These are phyloP conservation scores for Tolypocladium nubicola DNA, from an alignment of 2,329 filamentous ascomycete species.

Conservation along the genomic window DNA sequence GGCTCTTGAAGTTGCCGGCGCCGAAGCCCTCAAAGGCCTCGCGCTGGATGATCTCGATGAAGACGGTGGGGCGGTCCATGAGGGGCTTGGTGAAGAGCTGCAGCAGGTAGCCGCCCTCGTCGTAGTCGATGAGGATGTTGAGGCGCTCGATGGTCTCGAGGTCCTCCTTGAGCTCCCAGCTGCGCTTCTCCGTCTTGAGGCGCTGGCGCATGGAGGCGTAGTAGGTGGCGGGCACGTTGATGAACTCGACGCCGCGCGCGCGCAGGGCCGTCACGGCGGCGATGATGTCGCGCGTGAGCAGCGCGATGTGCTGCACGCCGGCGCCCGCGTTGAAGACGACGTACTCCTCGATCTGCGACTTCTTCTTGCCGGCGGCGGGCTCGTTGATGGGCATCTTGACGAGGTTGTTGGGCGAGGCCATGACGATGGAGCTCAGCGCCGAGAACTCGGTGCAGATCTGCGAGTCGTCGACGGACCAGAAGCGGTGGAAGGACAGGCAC, in stretches of 20 bases:
- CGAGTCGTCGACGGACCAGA: slow-evolving; percentile 93
- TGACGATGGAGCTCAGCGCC: slow-evolving; percentile 79
- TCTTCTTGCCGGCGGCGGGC: slow-evolving; percentile 80
- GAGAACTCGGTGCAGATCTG: slow-evolving; percentile 90
- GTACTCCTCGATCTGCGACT: slow-evolving; percentile 90
- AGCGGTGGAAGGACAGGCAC: slow-evolving; percentile 85
- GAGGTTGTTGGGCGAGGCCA: slow-evolving; percentile 72
- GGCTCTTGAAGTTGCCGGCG: slow-evolving; percentile 87
- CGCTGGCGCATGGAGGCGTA: slow-evolving; percentile 68
- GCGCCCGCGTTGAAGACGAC: slow-evolving; percentile 83
- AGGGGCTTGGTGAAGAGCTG: slow-evolving; percentile 76
- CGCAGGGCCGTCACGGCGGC: slow-evolving; percentile 65
- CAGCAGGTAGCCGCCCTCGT: slow-evolving; percentile 77
- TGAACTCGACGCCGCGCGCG: slow-evolving; percentile 86
- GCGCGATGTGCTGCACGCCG: slow-evolving; percentile 88
- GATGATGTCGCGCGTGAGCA: slow-evolving; percentile 75
- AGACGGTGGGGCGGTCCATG: slow-evolving; percentile 90
- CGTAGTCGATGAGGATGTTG: slow-evolving; percentile 90
- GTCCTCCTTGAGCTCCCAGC: slow-evolving; percentile 64
- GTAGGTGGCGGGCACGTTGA: slow-evolving; percentile 78
- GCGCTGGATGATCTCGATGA: slow-evolving; percentile 91
- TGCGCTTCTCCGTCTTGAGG: slow-evolving; percentile 51
- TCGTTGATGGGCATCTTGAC: slow-evolving; percentile 99
- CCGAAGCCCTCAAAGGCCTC: slow-evolving; percentile 88
- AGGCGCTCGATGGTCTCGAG: slow-evolving; percentile 65